Conservation (phyloP, 2,329 filamentous ascomycete species). For the Microsporum canis region DNA sequence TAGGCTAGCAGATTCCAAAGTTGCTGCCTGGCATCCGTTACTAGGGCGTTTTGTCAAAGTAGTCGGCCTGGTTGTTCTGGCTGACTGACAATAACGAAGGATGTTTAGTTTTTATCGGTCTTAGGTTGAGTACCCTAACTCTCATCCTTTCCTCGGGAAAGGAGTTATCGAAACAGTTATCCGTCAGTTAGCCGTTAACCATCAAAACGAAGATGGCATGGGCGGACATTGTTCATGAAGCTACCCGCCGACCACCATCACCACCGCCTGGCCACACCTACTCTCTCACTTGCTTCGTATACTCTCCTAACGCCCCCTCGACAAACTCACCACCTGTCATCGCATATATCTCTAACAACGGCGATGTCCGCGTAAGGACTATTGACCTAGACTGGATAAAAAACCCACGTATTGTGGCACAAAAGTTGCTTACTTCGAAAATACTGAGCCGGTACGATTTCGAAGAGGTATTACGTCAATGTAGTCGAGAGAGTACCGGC, state of each 20-base stretch:
- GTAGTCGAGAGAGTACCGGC: neutral
- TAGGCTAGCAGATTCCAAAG: no score
- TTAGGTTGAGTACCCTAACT: no score
- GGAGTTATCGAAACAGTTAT: no score
- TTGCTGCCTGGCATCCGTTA: no score
- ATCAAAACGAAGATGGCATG: neutral
- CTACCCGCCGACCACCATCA: neutral
- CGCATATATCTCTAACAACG: neutral
- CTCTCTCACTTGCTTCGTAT: neutral
- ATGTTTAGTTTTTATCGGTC: no score
- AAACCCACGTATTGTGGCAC: neutral
- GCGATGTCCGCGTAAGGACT: neutral
- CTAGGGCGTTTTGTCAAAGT: no score
- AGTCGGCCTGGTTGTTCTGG: no score
- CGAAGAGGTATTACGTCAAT: neutral
- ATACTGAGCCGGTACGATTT: neutral
- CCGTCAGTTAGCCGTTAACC: no score
- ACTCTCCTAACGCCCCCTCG: neutral
- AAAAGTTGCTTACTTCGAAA: neutral
- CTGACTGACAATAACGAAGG: no score
- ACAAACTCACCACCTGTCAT: neutral
- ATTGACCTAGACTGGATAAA: slow-evolving; percentile 4
- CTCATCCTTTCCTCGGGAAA: no score
- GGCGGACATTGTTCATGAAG: neutral
- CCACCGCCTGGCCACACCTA: neutral